Percentiles rank a stretch among this genome's conserved stretches.
Evolutionary conservation across 495 filamentous ascomycete species (phyloP).

Genomic region (Pseudoneurospora amorphoporcata): DNA sequence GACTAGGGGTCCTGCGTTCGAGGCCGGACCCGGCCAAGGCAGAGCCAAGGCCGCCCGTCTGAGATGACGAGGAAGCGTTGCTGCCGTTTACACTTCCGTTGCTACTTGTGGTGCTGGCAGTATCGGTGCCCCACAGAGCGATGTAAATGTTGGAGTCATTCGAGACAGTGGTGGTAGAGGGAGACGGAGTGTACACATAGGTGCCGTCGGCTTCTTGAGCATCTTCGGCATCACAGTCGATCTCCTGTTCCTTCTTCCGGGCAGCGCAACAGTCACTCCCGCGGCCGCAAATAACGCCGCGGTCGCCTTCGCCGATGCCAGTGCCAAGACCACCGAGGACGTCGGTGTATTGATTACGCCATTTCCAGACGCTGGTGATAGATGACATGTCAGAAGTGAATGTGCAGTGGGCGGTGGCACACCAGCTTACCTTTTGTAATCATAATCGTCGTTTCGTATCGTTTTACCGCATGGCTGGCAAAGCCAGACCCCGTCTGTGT

Average conservation of each 20-base stretch:
- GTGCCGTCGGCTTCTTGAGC: slow-evolving; percentile 24
- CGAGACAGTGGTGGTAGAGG: not conserved
- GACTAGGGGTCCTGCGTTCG: slow-evolving; percentile 28
- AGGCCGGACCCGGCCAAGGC: slow-evolving; percentile 4
- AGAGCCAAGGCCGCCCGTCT: not conserved
- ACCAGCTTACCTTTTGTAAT: slow-evolving; percentile 45
- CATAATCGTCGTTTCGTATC: slow-evolving; percentile 56
- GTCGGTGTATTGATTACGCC: slow-evolving; percentile 76
- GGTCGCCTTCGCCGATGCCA: slow-evolving; percentile 78
- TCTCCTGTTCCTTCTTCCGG: slow-evolving; percentile 65
- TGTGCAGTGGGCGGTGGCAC: not conserved
- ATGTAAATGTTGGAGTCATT: not conserved
- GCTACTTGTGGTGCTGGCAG: not conserved
- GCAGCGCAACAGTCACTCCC: slow-evolving; percentile 59
- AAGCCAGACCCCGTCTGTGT: slow-evolving; percentile 55
- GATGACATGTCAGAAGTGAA: not conserved
- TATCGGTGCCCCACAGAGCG: slow-evolving; percentile 1
- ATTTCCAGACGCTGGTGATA: slow-evolving; percentile 63
- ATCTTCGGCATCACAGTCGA: slow-evolving; percentile 65
- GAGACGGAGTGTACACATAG: not conserved
- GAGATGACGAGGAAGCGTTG: not conserved
- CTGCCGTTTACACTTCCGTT: not conserved
- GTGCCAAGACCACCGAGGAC: slow-evolving; percentile 72
- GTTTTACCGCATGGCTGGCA: slow-evolving; percentile 68
- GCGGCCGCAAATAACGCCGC: slow-evolving; percentile 75